Evolutionary conservation across 2,329 filamentous ascomycete species (phyloP), one percentile per base, ranked within the genome.

Genomic region (Claviceps arundinis): DNA sequence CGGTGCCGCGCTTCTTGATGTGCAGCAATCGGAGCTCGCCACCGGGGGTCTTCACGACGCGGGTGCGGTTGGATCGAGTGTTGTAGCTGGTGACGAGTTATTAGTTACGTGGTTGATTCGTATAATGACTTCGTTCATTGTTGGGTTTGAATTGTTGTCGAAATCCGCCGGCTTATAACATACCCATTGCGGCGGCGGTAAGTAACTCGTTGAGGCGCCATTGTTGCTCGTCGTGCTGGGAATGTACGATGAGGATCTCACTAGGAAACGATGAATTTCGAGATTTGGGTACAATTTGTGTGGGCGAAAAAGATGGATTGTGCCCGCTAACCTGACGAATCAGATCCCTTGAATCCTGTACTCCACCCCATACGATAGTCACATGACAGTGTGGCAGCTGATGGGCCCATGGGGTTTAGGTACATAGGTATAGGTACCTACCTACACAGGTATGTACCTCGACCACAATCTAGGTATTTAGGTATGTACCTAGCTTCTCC

Each of bases 1-100:
- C 87, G 72, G 89, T 95, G 66, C 90, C 93, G 73, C 85, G 87
- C 89, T 98, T 98, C 87, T 97, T 97, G 81, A 96, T 90, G 85
- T 98, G 91, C 66, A 97, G 87, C 71, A 95, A 85, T 73, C 93
- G 85, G 69, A 95, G 84, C 73, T 91, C 82, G 73, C 93, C 93
- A 73, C 93, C 94, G 64, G 94, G 93, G 63, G 93, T 98, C 83
- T 93, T 93, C 75, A 95, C 74, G 68, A 94, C 81, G 71, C 93
- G 87, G 73, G 93, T 91, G 76, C 89, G 89, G 87, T 98, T 96
- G 73, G 88, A 95, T 72, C 80, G 80, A 73, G 91, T 97, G 85
- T 97, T 97, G 87, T 97, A 98, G 71, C 88, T 93, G 45, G 14
- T 41, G 24, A 44, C 37, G 41, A 52, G 38, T 14, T 44, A 42